A percentile compares a stretch with the other conserved stretches of the same genome.
These are phyloP conservation scores for Cladorrhinum sp. DNA, from an alignment of 2,329 filamentous ascomycete species.

Conservation along the genomic window DNA sequence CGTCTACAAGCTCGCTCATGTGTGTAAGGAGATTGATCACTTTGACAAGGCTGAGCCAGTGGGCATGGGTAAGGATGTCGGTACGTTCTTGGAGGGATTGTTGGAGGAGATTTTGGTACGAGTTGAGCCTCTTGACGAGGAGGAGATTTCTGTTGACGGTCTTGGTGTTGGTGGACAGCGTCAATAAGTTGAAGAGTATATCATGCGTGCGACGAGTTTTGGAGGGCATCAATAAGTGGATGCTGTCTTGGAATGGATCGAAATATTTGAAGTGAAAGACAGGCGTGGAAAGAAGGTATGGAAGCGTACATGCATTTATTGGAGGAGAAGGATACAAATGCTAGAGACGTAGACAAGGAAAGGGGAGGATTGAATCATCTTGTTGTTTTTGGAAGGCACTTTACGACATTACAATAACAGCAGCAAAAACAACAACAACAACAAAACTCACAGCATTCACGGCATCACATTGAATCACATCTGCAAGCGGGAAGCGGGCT, in stretches of 20 bases:
- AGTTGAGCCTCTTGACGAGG: slow-evolving; percentile 82
- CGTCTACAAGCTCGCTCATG: slow-evolving; percentile 75
- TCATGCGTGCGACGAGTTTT: too few species aligned
- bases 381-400: not conserved
- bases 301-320: too few species aligned
- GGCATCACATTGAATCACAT: too few species aligned
- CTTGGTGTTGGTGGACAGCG: not conserved
- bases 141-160: slow-evolving; percentile 38
- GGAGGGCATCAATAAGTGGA: too few species aligned
- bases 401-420: too few species aligned
- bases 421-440: too few species aligned
- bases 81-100: slow-evolving; percentile 84
- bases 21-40: slow-evolving; percentile 87
- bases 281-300: not conserved
- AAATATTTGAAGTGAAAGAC: not conserved
- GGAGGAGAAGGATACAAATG: too few species aligned
- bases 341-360: not conserved
- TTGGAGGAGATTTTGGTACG: slow-evolving; percentile 90
- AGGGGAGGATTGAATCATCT: not conserved
- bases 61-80: slow-evolving; percentile 88
- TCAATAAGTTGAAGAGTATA: not conserved
- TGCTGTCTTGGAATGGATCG: not conserved
- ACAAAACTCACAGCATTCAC: not conserved
- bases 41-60: slow-evolving; percentile 84
- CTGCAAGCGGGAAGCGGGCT: too few species aligned